A percentile compares a stretch with the other conserved stretches of the same genome.
Conservation (phyloP, 305 asterid genomes). For the Caryopteris hybrid region DNA sequence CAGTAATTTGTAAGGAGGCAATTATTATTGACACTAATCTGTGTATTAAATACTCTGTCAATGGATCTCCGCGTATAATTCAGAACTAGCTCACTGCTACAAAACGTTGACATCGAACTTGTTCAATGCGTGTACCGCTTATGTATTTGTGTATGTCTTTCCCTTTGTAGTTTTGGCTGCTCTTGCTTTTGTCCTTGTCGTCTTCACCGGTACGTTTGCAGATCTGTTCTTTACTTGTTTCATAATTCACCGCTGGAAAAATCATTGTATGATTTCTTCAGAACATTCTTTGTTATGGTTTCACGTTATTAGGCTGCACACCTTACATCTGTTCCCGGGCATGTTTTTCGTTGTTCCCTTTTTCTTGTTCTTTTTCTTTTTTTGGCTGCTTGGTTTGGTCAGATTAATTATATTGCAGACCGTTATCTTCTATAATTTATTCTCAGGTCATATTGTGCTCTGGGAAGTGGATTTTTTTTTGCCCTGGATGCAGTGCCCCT, state of each 20-base stretch:
- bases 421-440: background rate
- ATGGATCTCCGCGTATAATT: conserved; percentile 20
- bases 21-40: background rate
- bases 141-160: background rate
- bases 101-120: conserved; percentile 25
- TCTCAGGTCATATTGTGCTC: conserved; percentile 13
- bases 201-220: conserved; percentile 28
- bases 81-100: background rate
- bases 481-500: background rate
- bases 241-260: background rate
- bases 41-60: background rate
- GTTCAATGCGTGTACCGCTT: background rate
- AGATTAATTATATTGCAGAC: background rate
- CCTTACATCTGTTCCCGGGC: background rate
- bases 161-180: background rate
- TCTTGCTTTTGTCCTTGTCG: conserved; percentile 15
- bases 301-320: background rate
- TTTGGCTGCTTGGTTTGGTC: conserved; percentile 4
- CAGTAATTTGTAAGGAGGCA: too few species aligned
- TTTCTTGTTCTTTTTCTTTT: background rate
- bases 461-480: conserved; percentile 6
- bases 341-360: too few species aligned
- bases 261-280: background rate
- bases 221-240: conserved; percentile 33
- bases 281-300: background rate